Base-by-base conservation (phyloP, 257 asterid genomes). In the Jaltomata sinuosa region DNA sequence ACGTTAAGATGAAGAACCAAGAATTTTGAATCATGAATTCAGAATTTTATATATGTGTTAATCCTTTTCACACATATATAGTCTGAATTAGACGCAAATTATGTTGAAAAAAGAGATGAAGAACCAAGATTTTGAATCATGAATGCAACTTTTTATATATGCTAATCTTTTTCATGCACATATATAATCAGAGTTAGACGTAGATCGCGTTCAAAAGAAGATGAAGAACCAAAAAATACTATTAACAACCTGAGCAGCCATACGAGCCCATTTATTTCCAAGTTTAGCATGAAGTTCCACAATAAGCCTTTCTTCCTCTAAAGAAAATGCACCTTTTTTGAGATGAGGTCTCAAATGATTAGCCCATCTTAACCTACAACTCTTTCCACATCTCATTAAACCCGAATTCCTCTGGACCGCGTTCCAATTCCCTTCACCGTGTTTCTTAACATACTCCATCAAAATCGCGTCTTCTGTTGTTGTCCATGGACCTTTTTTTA, bases 401-500 rank as follows among this genome's bases (percentile, higher is more conserved):
- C 94, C 94, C 0, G 97, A 91, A 71, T 92, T 91, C 67, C 91
- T 86, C 47, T 91, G 96, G 2, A 93, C 96, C 0, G 97, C 94
- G 31, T 93, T 93, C 97, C 96, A 93, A 64, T 92, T 93, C 5
- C 96, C 96, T 61, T 92, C 96, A 8, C 96, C 96, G 11, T 93
- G 91, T 12, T 88, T 90, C 77, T 85, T 90, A 8, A 93, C 97
- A 69, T 93, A 91, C 59, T 93, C 96, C 19, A 86, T 85, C 61
- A 93, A 85, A 29, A 92, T 79, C 64, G 86, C 84, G 34, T 93
- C 97, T 87, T 93, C 97, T 1, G 90, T 34, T 7, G 94, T 52
- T 18, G 95, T 93, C 97, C 97, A 93, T 16, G 97, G 96, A 80
- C 97, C 97, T 62, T 93, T 93, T 87, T 92, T 93, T 27, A 90